Conservation (phyloP, 176 grass and related monocot genomes). For the Aechmea fasciata region DNA sequence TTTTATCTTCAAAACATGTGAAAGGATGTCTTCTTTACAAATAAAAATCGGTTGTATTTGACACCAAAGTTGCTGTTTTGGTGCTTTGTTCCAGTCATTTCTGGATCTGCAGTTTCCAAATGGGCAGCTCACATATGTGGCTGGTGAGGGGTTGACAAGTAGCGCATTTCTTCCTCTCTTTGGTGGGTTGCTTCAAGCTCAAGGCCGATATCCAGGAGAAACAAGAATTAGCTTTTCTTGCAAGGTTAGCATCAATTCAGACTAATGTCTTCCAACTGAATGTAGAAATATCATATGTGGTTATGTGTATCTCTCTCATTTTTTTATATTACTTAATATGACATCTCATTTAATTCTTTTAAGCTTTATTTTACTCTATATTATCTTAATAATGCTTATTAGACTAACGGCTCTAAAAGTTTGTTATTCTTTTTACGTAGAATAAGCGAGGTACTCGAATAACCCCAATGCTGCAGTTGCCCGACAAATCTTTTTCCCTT, state of each 20-base stretch:
- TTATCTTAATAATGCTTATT: slow-evolving; percentile 2
- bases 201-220: slow-evolving; percentile 76
- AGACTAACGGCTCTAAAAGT: slow-evolving; percentile 5
- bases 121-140: slow-evolving; percentile 85
- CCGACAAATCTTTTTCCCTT: slow-evolving; percentile 73
- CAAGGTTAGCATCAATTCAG: slow-evolving; percentile 39
- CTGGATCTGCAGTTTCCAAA: slow-evolving; percentile 93
- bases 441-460: slow-evolving; percentile 51
- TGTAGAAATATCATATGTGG: too few relatives aligned
- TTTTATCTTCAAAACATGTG: too few relatives aligned
- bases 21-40: background rate
- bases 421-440: slow-evolving; percentile 24
- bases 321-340: too few relatives aligned
- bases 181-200: slow-evolving; percentile 72
- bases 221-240: slow-evolving; percentile 84
- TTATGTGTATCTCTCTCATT: too few relatives aligned
- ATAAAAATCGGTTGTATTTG: background rate
- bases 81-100: slow-evolving; percentile 52
- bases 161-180: slow-evolving; percentile 69
- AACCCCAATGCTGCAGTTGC: slow-evolving; percentile 51
- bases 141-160: slow-evolving; percentile 80
- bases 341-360: too few relatives aligned
- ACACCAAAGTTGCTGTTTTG: slow-evolving; percentile 9
- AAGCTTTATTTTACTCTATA: background rate
- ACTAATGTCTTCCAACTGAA: background rate